Base-by-base conservation (phyloP, 2,329 filamentous ascomycete genomes). In the Claviceps pazoutovae region DNA sequence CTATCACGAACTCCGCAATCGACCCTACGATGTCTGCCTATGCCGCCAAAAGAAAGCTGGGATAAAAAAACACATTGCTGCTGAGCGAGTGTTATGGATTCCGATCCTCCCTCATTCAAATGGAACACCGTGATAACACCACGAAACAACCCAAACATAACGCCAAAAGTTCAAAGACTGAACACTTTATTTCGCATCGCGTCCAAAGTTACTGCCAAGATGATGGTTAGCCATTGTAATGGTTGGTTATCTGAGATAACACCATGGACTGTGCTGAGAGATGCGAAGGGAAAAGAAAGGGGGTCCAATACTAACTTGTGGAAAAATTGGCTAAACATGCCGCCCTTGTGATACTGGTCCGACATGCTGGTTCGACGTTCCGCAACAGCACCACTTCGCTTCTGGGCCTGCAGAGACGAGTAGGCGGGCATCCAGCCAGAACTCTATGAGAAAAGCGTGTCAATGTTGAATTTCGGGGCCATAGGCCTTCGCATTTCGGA, bases 281-380 rank as follows among this genome's bases (percentile, higher is more conserved):
- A 2, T 21, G 7, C 5, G 8, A 8, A 11, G 4, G 16, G 43
- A 30, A 23, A 8, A 13, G 4, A 14, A 30, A 5, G 4, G 13
- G 13, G 4, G 4, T 4, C 13, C 11, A 26, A 5, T 7, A 60
- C 74, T 50, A 63, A 80, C 77, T 73, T 78, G 57, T 78, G 71
- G 74, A 79, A 81, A 67, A 79, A 71, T 55, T 72, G 68, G 51
- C 74, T 74, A 49, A 80, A 66, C 55, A 80, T 64, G 42, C 76
- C 76, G 1, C 70, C 60, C 48, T 68, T 63, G 14, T 68, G 68
- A 53, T 71, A 70, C 60, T 80, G 77, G 53, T 81, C 78, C 34
- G 68, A 69, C 57, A 80, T 66, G 59, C 75, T 79, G 59, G 75
- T 71, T 5, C 78, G 74, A 14, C 77, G 73, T n/a, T 72, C 71